Percentiles rank a stretch among this genome's conserved stretches.
These are phyloP conservation scores for Oryza glumipatula DNA, from an alignment of 176 grass and related monocot species.

Conservation along the genomic window DNA sequence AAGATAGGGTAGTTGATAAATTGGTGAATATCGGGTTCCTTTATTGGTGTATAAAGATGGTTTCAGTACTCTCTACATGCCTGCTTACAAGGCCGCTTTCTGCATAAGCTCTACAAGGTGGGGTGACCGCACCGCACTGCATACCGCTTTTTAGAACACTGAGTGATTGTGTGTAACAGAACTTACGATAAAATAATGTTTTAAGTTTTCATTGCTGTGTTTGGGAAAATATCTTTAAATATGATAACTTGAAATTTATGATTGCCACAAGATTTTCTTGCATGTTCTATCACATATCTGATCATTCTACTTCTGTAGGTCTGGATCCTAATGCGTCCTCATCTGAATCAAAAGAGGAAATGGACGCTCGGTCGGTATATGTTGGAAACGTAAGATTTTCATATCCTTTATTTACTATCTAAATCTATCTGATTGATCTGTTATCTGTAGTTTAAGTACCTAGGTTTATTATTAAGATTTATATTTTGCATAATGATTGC, in stretches of 20 bases:
- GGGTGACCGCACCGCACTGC: too few relatives aligned
- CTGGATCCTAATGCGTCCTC: constrained; percentile 55
- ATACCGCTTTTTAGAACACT: too few relatives aligned
- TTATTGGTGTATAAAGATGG: background rate
- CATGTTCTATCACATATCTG: background rate
- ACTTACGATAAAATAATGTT: background rate
- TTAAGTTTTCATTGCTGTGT: background rate
- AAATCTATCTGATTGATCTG: background rate
- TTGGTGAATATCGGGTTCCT: background rate
- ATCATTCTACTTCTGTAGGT: constrained; percentile 19
- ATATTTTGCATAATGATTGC: background rate
- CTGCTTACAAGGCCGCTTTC: background rate
- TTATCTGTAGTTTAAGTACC: background rate
- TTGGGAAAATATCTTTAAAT: background rate
- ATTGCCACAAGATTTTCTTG: background rate
- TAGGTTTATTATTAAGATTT: background rate
- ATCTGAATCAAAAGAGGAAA: constrained; percentile 71
- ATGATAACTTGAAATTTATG: background rate
- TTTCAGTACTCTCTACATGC: background rate
- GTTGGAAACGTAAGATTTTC: constrained; percentile 70
- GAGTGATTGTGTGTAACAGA: too few relatives aligned
- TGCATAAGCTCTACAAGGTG: too few relatives aligned
- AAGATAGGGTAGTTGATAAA: background rate
- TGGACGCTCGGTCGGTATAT: constrained; percentile 68
- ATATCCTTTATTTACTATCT: constrained; percentile 1